Evolutionary conservation across 2,329 filamentous ascomycete genomes (phyloP).

Genomic region (Aulographum hederae): DNA sequence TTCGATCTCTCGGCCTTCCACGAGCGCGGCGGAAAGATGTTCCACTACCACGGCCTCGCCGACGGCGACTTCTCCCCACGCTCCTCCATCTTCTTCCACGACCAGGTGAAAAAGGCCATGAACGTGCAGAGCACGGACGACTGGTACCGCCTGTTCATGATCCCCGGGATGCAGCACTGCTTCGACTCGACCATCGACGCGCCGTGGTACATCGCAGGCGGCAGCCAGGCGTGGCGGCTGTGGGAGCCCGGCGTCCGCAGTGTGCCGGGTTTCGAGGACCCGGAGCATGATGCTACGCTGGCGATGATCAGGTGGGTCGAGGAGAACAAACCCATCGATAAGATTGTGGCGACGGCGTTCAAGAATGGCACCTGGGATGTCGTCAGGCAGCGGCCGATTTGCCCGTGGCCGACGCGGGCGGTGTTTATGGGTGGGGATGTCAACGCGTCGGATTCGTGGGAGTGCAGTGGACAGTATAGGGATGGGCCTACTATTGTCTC

Average conservation of each 20-base stretch:
- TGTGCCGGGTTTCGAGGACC: neutral
- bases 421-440: neutral
- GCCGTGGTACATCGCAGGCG: neutral
- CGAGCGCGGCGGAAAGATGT: constrained; percentile 1
- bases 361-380: neutral
- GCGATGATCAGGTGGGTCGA: neutral
- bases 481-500: neutral
- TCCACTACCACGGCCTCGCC: constrained; percentile 1
- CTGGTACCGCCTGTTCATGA: constrained; percentile 7
- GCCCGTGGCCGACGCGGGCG: neutral
- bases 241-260: neutral
- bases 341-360: neutral
- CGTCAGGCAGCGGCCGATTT: neutral
- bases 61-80: neutral
- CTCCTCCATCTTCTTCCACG: neutral
- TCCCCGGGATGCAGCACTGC: constrained; percentile 7
- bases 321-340: neutral
- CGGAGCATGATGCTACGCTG: neutral
- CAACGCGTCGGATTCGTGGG: neutral
- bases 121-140: constrained; percentile 4
- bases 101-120: neutral
- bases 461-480: neutral
- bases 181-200: constrained; percentile 1
- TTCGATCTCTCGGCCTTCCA: neutral
- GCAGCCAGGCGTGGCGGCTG: neutral